phyloP scores from a whole-genome alignment of 306 rosid genomes.

The Calophaca sinica region DNA sequence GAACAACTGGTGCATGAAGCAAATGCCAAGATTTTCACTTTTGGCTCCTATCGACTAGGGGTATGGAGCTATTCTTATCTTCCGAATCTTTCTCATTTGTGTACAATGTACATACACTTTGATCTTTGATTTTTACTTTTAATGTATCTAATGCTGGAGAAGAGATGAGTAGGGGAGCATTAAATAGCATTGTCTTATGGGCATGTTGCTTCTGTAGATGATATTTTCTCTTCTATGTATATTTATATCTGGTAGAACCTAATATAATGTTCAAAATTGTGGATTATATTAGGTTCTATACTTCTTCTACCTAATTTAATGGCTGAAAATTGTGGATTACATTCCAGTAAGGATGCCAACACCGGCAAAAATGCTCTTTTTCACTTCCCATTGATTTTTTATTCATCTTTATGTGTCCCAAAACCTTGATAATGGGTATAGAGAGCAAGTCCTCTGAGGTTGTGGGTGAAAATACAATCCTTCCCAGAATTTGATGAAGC shows the following conservation, averaged over 20 bases:
- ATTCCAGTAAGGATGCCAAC: conserved; percentile 2
- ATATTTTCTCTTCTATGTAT: no score
- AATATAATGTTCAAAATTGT: no score
- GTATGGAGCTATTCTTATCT: conserved; percentile 55
- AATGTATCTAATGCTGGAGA: conserved; percentile 22
- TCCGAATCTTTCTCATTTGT: conserved; percentile 10
- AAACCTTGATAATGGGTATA: conserved; percentile 17
- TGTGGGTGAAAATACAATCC: not conserved
- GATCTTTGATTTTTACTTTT: conserved; percentile 7
- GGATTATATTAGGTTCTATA: no score
- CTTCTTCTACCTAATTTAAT: no score
- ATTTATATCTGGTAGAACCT: no score
- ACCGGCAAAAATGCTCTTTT: conserved; percentile 4
- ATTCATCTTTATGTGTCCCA: not conserved
- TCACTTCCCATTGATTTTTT: not conserved
- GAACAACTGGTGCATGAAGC: conserved; percentile 94
- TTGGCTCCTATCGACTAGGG: conserved; percentile 96
- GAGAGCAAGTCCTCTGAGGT: not conserved
- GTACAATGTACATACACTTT: not conserved
- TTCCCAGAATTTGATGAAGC: conserved; percentile 2
- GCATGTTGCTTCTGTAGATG: no score
- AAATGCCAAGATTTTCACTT: conserved; percentile 96
- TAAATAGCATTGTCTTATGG: conserved; percentile 8
- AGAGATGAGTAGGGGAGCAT: not conserved
- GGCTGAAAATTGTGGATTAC: conserved; percentile 13